phyloP scores from a whole-genome alignment of 179 eudicot genomes.

The Corrigiola litoralis region DNA sequence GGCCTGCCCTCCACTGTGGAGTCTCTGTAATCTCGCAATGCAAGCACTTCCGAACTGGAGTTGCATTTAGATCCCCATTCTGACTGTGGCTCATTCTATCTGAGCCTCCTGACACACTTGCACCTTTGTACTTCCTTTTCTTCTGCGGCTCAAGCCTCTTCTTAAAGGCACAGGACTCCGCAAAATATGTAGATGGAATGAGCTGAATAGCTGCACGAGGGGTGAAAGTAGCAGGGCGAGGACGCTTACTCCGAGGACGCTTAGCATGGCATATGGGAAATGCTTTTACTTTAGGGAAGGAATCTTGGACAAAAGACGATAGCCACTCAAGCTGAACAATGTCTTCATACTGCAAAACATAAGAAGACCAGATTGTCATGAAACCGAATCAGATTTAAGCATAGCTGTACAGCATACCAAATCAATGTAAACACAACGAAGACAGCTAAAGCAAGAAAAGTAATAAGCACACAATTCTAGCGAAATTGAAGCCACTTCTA shows the following conservation, averaged over 20 bases:
- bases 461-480: too few relatives aligned
- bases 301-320: conserved; percentile 79
- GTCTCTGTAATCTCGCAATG: conserved; percentile 80
- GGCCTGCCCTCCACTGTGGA: conserved; percentile 80
- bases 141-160: conserved; percentile 24
- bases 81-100: conserved; percentile 19
- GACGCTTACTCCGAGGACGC: conserved; percentile 81
- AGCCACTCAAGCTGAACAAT: conserved; percentile 91
- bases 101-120: neutral
- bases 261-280: conserved; percentile 37
- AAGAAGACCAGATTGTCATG: neutral
- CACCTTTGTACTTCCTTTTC: neutral
- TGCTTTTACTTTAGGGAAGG: conserved; percentile 49
- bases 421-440: too few relatives aligned
- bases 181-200: conserved; percentile 28
- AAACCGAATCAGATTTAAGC: too few relatives aligned
- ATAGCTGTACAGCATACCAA: too few relatives aligned
- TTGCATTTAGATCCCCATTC: neutral
- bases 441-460: too few relatives aligned
- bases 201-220: conserved; percentile 35
- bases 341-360: conserved; percentile 67
- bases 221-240: conserved; percentile 67
- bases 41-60: conserved; percentile 51
- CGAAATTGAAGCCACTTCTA: too few relatives aligned
- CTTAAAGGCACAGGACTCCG: conserved; percentile 30